phyloP scores from a whole-genome alignment of 2,329 filamentous ascomycete genomes.

The Monilinia vaccinii-corymbosi region DNA sequence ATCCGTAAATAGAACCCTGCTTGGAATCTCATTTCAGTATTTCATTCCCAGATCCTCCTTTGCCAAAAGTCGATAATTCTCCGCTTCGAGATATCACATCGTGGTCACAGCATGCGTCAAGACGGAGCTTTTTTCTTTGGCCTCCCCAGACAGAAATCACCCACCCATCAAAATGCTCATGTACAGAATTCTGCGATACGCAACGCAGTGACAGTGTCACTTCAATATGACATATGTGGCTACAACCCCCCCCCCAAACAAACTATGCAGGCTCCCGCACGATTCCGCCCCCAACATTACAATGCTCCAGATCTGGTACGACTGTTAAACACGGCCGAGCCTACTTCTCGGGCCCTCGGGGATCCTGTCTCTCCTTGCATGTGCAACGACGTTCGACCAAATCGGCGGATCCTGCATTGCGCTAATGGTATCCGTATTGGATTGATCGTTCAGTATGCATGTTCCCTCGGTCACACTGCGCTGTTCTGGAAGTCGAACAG shows the following conservation, averaged over 20 bases:
- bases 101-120: conserved; percentile 6
- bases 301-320: conserved; percentile 1
- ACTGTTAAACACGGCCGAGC: neutral
- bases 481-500: neutral
- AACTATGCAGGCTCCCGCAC: conserved; percentile 4
- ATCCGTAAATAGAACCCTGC: neutral
- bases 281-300: conserved; percentile 7
- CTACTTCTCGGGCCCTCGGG: neutral
- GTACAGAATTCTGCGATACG: neutral
- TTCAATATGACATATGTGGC: conserved; percentile 8
- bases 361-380: conserved; percentile 4
- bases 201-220: neutral
- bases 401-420: conserved; percentile 4
- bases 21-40: neutral
- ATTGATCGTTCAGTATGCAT: conserved; percentile 1
- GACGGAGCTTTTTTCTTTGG: conserved; percentile 1
- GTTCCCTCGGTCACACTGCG: neutral
- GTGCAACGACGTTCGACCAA: conserved; percentile 3
- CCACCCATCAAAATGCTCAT: neutral
- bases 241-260: neutral
- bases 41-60: neutral
- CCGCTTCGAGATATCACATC: conserved; percentile 1
- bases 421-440: conserved; percentile 1
- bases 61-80: neutral
- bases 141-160: neutral